Percentiles rank a stretch among this genome's conserved stretches.
Evolutionary conservation across 805 yeast species (phyloP).

Genomic region (Metschnikowia colocasiae): DNA sequence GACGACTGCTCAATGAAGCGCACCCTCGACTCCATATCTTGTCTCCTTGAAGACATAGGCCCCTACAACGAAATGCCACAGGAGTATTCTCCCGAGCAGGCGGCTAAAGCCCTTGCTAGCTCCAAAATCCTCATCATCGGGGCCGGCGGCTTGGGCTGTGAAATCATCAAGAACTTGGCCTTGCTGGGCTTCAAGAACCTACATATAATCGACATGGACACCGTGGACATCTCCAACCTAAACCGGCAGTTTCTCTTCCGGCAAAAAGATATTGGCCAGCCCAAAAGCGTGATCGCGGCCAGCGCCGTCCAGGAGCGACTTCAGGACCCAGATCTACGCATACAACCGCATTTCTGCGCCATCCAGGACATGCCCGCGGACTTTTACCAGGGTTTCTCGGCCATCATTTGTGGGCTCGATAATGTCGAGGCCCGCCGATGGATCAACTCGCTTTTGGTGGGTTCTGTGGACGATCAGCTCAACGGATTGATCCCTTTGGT

Average conservation of each 20-base stretch:
- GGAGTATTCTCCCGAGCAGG: constrained; percentile 26
- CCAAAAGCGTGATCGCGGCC: constrained; percentile 68
- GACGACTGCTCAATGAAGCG: constrained; percentile 9
- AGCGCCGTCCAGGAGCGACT: constrained; percentile 48
- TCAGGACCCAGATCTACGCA: constrained; percentile 31
- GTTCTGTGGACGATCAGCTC: constrained; percentile 51
- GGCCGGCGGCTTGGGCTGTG: constrained; percentile 85
- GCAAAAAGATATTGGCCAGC: constrained; percentile 53
- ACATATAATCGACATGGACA: constrained; percentile 78
- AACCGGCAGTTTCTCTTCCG: constrained; percentile 75
- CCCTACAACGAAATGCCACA: constrained; percentile 40
- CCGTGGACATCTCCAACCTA: constrained; percentile 70
- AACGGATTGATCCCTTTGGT: constrained; percentile 47
- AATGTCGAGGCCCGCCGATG: constrained; percentile 87
- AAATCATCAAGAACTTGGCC: constrained; percentile 68
- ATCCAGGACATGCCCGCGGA: constrained; percentile 56
- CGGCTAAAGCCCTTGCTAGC: constrained; percentile 21
- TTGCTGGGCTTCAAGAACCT: constrained; percentile 63
- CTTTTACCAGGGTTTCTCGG: constrained; percentile 64
- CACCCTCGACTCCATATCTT: constrained; percentile 15
- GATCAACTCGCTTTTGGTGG: constrained; percentile 69
- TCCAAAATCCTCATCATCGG: constrained; percentile 51
- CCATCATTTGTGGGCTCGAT: constrained; percentile 85
- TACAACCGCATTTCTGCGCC: constrained; percentile 59
- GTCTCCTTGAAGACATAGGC: constrained; percentile 27